phyloP scores from a whole-genome alignment of 2,329 filamentous ascomycete species.

The Cercospora sp. region DNA sequence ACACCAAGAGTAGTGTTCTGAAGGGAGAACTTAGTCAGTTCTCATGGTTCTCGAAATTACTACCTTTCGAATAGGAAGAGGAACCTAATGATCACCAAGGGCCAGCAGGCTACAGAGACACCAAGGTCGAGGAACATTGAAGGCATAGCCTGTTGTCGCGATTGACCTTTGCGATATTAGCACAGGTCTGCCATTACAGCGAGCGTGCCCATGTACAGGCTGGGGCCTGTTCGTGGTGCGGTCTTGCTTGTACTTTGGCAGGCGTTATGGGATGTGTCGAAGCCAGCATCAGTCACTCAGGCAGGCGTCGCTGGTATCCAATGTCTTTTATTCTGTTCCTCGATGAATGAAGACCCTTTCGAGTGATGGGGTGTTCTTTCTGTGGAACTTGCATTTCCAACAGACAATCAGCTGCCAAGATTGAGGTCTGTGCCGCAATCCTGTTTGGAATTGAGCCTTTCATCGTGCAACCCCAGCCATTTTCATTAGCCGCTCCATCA shows the following conservation, averaged over 20 bases:
- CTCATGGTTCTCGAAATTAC: not conserved
- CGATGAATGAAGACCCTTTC: not conserved
- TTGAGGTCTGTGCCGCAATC: not conserved
- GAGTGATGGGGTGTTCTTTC: not conserved
- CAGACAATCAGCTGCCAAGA: not conserved
- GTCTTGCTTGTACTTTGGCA: not conserved
- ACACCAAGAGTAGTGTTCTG: not conserved
- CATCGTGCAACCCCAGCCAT: not conserved
- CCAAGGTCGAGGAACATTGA: not conserved
- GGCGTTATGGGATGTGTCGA: not conserved
- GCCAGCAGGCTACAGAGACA: not conserved
- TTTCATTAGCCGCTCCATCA: not conserved
- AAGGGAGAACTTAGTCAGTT: not conserved
- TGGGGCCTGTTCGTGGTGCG: not conserved
- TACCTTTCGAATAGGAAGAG: not conserved
- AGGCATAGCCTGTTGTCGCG: not conserved
- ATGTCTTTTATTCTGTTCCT: not conserved
- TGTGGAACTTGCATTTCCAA: not conserved
- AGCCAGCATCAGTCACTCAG: not conserved
- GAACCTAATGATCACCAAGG: not conserved
- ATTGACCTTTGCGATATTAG: not conserved
- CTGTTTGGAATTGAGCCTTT: not conserved
- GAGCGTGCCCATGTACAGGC: not conserved
- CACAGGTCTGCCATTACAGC: not conserved
- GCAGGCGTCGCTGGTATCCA: not conserved